Conservation (phyloP, 495 filamentous ascomycete genomes). For the Viridothelium virens region DNA sequence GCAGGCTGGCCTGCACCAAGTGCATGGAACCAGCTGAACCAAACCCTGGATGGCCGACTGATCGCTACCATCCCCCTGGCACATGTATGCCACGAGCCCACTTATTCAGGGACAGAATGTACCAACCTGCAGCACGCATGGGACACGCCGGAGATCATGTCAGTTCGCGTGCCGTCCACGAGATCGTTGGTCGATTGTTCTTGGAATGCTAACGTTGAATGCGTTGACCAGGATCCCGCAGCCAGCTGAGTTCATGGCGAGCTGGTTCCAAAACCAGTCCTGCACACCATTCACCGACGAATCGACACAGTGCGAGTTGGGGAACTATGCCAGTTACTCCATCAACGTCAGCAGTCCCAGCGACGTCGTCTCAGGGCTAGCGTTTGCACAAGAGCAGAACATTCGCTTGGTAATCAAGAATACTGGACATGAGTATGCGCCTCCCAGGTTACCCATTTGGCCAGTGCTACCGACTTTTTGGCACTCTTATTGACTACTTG, state of each 20-base stretch:
- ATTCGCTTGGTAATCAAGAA: conserved; percentile 27
- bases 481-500: not conserved
- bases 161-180: not conserved
- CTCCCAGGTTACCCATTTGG: not conserved
- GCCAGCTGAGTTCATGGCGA: not conserved
- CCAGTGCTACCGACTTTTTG: no score
- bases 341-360: not conserved
- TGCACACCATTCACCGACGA: not conserved
- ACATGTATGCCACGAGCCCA: conserved; percentile 12
- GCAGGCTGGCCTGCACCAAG: conserved; percentile 37
- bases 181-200: no score
- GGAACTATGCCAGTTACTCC: not conserved
- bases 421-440: conserved; percentile 32
- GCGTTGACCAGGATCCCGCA: not conserved
- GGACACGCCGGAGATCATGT: not conserved
- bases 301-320: not conserved
- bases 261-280: not conserved
- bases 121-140: not conserved
- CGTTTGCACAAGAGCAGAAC: conserved; percentile 23
- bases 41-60: conserved; percentile 43
- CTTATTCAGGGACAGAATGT: conserved; percentile 1
- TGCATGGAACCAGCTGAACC: conserved; percentile 42
- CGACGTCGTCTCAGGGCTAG: not conserved
- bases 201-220: no score
- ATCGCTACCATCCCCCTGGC: conserved; percentile 46